phyloP scores from a whole-genome alignment of 768 basidiomycete species.

The Hypholoma sublateritium region DNA sequence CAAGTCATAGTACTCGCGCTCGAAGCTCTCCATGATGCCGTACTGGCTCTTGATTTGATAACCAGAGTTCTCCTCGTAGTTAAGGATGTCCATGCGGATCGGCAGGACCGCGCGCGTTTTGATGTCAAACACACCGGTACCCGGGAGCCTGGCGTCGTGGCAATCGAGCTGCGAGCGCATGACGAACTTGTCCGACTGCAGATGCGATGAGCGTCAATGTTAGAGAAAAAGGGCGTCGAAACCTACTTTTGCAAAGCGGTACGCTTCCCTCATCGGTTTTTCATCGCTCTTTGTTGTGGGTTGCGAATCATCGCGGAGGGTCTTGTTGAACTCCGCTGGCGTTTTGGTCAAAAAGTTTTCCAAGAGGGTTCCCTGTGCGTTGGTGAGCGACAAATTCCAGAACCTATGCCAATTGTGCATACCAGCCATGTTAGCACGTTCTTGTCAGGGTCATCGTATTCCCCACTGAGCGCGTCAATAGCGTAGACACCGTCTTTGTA shows the following conservation, averaged over 20 bases:
- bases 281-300: slow-evolving; percentile 28
- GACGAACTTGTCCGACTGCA: slow-evolving; percentile 61
- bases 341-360: slow-evolving; percentile 84
- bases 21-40: slow-evolving; percentile 78
- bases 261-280: slow-evolving; percentile 60
- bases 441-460: slow-evolving; percentile 46
- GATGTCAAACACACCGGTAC: slow-evolving; percentile 92
- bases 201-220: background rate
- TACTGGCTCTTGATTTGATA: slow-evolving; percentile 68
- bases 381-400: background rate
- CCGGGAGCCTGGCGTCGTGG: slow-evolving; percentile 75
- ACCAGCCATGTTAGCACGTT: slow-evolving; percentile 82
- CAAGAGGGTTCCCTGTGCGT: slow-evolving; percentile 73
- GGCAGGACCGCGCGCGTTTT: slow-evolving; percentile 90
- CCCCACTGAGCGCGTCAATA: slow-evolving; percentile 53
- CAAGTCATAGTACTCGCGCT: slow-evolving; percentile 93
- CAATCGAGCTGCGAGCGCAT: slow-evolving; percentile 98
- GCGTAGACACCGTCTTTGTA: slow-evolving; percentile 67
- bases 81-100: slow-evolving; percentile 82
- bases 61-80: slow-evolving; percentile 81
- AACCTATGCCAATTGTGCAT: slow-evolving; percentile 16
- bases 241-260: slow-evolving; percentile 80
- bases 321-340: slow-evolving; percentile 58
- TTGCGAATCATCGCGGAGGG: slow-evolving; percentile 38
- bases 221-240: background rate